Conservation (phyloP, 352 stramenopile genomes). For the Globisporangium polare region DNA sequence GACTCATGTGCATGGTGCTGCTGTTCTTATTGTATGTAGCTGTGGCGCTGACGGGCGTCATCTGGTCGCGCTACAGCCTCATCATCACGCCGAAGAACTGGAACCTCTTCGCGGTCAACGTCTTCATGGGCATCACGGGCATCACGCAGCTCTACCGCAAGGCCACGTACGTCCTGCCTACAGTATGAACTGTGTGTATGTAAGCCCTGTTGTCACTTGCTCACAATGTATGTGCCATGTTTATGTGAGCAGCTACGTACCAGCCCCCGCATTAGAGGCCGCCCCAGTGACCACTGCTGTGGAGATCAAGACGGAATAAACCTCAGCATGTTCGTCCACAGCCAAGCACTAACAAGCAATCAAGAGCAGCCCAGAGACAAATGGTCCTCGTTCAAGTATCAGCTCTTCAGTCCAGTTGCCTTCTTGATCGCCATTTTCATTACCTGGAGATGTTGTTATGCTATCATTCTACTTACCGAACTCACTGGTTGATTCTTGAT, state of each 20-base stretch:
- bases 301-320: constrained; percentile 16
- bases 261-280: constrained; percentile 1
- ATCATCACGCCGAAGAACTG: constrained; percentile 90
- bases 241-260: constrained; percentile 17
- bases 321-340: background rate
- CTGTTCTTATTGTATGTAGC: constrained; percentile 20
- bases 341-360: background rate
- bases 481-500: background rate
- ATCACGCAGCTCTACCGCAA: constrained; percentile 84
- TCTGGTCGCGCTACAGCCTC: constrained; percentile 88
- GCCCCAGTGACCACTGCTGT: background rate
- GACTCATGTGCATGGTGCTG: background rate
- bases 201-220: background rate
- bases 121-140: constrained; percentile 87
- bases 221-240: background rate
- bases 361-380: background rate
- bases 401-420: too few relatives aligned
- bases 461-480: background rate
- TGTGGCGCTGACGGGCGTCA: constrained; percentile 79
- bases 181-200: background rate
- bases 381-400: too few relatives aligned
- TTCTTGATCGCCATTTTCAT: too few relatives aligned
- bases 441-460: background rate
- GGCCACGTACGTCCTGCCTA: constrained; percentile 34
- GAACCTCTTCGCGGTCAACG: constrained; percentile 89